Evolutionary conservation across 805 yeast species (phyloP).

Genomic region (Ogataea zsoltii): DNA sequence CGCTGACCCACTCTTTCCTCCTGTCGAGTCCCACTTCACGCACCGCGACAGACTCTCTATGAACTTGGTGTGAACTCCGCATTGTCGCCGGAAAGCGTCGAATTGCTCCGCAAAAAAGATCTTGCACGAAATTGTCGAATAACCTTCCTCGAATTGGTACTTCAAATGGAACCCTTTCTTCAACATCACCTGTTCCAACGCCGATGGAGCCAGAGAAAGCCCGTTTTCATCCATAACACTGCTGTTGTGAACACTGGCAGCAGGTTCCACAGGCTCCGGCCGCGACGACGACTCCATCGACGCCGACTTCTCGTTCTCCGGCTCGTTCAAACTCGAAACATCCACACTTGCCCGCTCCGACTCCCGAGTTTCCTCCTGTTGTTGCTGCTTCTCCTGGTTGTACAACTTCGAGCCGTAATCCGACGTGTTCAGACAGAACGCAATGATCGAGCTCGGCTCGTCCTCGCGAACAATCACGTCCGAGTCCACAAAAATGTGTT

Average conservation of each 20-base stretch:
- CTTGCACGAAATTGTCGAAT: constrained; percentile 83
- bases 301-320: too few relatives aligned
- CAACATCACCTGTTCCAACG: constrained; percentile 68
- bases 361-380: constrained; percentile 3
- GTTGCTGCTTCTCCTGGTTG: constrained; percentile 36
- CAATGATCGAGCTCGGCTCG: constrained; percentile 93
- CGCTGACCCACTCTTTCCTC: constrained; percentile 96
- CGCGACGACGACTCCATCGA: too few relatives aligned
- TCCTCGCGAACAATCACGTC: constrained; percentile 93
- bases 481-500: constrained; percentile 91
- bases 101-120: constrained; percentile 95
- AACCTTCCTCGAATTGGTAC: constrained; percentile 88
- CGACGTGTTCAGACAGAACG: constrained; percentile 83
- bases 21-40: constrained; percentile 92
- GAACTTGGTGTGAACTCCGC: constrained; percentile 73
- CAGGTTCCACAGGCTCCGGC: too few relatives aligned
- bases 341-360: too few relatives aligned
- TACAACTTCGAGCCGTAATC: constrained; percentile 61
- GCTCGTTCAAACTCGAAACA: too few relatives aligned
- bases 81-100: constrained; percentile 85
- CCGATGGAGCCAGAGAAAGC: constrained; percentile 18
- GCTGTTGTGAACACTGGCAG: constrained; percentile 24
- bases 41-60: constrained; percentile 92
- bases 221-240: constrained; percentile 5
- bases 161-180: constrained; percentile 87